Base-by-base conservation (phyloP, 1,284 basidiomycete species). In the Trichosporon sp. region DNA sequence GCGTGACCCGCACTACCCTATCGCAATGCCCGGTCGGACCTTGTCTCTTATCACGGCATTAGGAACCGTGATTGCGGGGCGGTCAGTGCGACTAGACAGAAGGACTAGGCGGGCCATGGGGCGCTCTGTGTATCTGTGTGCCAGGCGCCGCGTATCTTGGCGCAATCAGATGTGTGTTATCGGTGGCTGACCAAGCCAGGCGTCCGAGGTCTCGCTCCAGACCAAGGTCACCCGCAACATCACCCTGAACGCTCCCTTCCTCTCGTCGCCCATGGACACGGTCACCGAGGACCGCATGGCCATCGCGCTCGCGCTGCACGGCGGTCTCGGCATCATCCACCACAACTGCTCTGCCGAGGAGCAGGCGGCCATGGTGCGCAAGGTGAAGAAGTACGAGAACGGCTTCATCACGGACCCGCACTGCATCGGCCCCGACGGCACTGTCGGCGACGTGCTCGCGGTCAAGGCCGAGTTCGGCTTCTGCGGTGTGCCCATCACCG, bases 211-310 rank as follows among this genome's bases (percentile, higher is more conserved):
- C 77, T 83, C 88, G 74, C 90, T 94, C 2, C 93, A 97, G 84
- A 92, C 90, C 76, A 80, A 87, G 67, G 90, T 99, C 67, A 98
- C 96, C 62, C 89, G 91, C 69, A 98, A 98, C 79, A 93, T 98
- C 75, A 86, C 88, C 53, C 88, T 99, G 78, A 98, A 95, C 85
- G 95, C 95, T 0, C 96, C 97, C 0, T 97, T 99, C 85, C 87
- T 98, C 85, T 97, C 93, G 82, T 96, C 93, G 70, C 96, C 97
- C 53, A 99, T 99, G 96, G 96, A 99, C 86, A 99, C 96, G 35
- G 96, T 99, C 75, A 99, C 97, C 2, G 96, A 98, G 85, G 89
- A 88, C 72, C 90, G 95, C 53, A 99, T 99, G 95, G 96, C 96
- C 65, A 97, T 99, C 79, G 87, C 91, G 62, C 90, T 98, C 87